These are phyloP conservation scores for Aspergillus nomiae DNA, from an alignment of 2,329 filamentous ascomycete genomes.

Conservation along the genomic window DNA sequence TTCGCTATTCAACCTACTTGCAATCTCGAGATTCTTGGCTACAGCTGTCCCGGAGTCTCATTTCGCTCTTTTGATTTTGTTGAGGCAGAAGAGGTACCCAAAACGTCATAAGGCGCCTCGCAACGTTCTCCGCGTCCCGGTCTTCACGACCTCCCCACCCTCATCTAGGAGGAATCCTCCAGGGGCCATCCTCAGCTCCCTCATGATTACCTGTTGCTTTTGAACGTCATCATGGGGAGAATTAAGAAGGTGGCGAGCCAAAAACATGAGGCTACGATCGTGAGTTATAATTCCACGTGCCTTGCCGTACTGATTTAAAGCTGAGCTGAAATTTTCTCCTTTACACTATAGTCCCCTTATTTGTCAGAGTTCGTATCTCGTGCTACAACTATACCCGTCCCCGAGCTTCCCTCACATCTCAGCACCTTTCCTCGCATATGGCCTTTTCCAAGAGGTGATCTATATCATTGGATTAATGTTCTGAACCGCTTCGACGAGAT, in stretches of 20 bases:
- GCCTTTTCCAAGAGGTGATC: conserved; percentile 92
- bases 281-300: conserved; percentile 33
- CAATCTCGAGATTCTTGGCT: neutral
- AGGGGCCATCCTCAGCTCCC: conserved; percentile 28
- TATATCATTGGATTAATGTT: conserved; percentile 97
- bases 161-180: conserved; percentile 30
- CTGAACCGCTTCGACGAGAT: conserved; percentile 92
- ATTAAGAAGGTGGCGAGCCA: conserved; percentile 55
- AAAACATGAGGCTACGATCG: conserved; percentile 55
- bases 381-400: conserved; percentile 65
- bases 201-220: conserved; percentile 43
- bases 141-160: conserved; percentile 29
- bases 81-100: conserved; percentile 31
- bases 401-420: conserved; percentile 75
- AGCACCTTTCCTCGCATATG: conserved; percentile 81
- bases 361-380: conserved; percentile 77
- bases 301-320: conserved; percentile 5
- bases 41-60: conserved; percentile 6
- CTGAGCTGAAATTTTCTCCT: conserved; percentile 27
- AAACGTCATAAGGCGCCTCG: conserved; percentile 43
- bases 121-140: conserved; percentile 33
- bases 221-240: conserved; percentile 50
- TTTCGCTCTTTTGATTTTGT: conserved; percentile 26
- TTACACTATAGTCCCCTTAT: conserved; percentile 72
- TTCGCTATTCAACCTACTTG: neutral